These are phyloP conservation scores for Neoboletus brunneissimus DNA, from an alignment of 768 basidiomycete genomes.

Conservation along the genomic window DNA sequence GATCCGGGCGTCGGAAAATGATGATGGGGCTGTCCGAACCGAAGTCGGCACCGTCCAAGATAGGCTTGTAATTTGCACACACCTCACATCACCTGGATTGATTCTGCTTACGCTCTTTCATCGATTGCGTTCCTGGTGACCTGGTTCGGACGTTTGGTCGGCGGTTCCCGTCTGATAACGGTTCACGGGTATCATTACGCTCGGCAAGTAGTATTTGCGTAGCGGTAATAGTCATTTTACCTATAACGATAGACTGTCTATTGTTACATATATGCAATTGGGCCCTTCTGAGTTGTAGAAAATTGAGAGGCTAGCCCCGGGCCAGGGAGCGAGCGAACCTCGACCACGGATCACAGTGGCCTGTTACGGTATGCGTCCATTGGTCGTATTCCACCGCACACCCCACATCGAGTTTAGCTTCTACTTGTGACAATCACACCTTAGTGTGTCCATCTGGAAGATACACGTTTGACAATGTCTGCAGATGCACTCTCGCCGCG, in stretches of 20 bases:
- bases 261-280: neutral
- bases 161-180: slow-evolving; percentile 5
- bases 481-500: neutral
- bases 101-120: slow-evolving; percentile 36
- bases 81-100: slow-evolving; percentile 44
- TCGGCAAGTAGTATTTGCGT: slow-evolving; percentile 39
- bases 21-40: neutral
- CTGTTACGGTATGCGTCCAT: neutral
- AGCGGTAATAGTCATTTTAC: slow-evolving; percentile 27
- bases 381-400: neutral
- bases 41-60: neutral
- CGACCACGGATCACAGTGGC: neutral
- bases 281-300: too few species aligned
- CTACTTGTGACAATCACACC: neutral
- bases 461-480: neutral
- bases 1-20: neutral
- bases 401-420: neutral
- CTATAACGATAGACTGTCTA: too few species aligned
- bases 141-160: neutral
- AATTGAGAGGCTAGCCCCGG: neutral
- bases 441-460: neutral
- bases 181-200: slow-evolving; percentile 34
- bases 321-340: neutral
- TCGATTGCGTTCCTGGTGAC: too few species aligned
- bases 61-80: slow-evolving; percentile 23